Conservation (phyloP, 1,284 basidiomycete genomes). For the Ceratobasidium sp. region DNA sequence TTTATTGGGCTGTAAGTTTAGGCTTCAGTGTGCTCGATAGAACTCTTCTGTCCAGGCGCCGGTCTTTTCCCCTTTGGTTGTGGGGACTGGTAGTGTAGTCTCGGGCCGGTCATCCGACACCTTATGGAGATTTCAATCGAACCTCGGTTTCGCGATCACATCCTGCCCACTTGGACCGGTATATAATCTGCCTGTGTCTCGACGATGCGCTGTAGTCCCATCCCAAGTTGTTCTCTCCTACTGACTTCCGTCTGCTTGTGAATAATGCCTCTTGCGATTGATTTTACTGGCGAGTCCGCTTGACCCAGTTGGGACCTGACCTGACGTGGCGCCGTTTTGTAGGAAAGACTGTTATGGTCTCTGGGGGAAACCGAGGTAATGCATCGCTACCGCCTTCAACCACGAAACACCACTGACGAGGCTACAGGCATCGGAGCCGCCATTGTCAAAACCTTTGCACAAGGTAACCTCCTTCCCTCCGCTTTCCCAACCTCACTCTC, state of each 20-base stretch:
- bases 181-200: background rate
- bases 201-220: background rate
- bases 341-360: constrained; percentile 51
- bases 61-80: background rate
- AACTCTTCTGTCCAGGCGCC: background rate
- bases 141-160: constrained; percentile 18
- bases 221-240: background rate
- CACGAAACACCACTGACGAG: background rate
- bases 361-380: constrained; percentile 53
- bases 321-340: constrained; percentile 2
- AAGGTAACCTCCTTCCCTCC: constrained; percentile 9
- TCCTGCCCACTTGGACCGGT: background rate
- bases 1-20: background rate
- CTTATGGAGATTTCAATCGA: background rate
- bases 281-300: constrained; percentile 19
- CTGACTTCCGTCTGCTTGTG: background rate
- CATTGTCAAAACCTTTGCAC: constrained; percentile 55
- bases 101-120: constrained; percentile 3
- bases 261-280: constrained; percentile 35
- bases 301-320: background rate
- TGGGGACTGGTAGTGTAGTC: background rate
- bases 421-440: constrained; percentile 54
- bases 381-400: background rate
- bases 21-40: background rate
- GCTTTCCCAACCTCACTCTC: background rate